These are phyloP conservation scores for Eimeria zaria DNA, from an alignment of 169 alveolate genomes.

Conservation along the genomic window DNA sequence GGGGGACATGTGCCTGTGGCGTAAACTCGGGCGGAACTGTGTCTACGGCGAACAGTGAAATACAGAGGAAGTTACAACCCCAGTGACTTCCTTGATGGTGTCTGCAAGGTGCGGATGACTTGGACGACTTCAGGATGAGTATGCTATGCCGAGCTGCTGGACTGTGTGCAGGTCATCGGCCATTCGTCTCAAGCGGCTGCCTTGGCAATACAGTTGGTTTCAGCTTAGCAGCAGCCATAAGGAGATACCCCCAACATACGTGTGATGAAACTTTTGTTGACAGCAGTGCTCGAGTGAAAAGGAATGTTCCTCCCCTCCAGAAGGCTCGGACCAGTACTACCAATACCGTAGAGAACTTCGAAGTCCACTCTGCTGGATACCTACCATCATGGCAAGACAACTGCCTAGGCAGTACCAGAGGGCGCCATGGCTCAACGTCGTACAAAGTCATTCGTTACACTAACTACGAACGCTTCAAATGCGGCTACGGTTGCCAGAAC, in stretches of 20 bases:
- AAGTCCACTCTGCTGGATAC: not conserved
- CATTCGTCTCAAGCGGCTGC: not conserved
- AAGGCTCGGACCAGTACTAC: not conserved
- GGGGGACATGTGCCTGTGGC: not conserved
- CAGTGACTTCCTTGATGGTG: not conserved
- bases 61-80: not conserved
- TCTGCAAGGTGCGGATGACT: not conserved
- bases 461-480: not conserved
- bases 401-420: not conserved
- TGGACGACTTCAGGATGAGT: constrained; percentile 29
- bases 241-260: not conserved
- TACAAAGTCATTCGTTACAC: not conserved
- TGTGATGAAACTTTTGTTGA: not conserved
- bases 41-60: not conserved
- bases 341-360: not conserved
- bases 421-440: not conserved
- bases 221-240: not conserved
- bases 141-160: constrained; percentile 10
- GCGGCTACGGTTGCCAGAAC: not conserved
- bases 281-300: not conserved
- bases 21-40: not conserved
- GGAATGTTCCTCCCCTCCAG: not conserved
- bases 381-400: not conserved
- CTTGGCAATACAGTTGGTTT: not conserved
- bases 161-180: not conserved